Evolutionary conservation across 1,139 yeast species (phyloP).

Genomic region (Pneumocystis carinii): DNA sequence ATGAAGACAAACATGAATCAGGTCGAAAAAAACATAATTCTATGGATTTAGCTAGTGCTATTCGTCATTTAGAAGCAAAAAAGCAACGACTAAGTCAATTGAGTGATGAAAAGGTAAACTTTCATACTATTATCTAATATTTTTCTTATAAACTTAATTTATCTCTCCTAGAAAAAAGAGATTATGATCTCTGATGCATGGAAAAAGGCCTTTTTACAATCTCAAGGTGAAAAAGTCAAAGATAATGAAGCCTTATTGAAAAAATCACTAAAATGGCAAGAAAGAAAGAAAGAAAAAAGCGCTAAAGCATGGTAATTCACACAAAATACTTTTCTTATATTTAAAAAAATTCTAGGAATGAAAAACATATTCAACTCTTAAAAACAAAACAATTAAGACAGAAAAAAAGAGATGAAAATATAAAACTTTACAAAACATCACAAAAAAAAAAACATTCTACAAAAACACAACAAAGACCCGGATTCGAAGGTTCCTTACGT

Average conservation of each 20-base stretch:
- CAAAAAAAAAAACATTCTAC: constrained; percentile 34
- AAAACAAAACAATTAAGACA: constrained; percentile 60
- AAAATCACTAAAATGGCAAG: constrained; percentile 73
- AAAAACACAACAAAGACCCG: constrained; percentile 16
- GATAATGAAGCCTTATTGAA: constrained; percentile 81
- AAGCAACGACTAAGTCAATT: constrained; percentile 46
- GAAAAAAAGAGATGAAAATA: constrained; percentile 80
- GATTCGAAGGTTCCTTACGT: constrained; percentile 14
- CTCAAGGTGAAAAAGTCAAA: constrained; percentile 74
- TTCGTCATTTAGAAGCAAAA: constrained; percentile 58
- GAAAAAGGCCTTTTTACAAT: constrained; percentile 69
- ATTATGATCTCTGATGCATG: constrained; percentile 64
- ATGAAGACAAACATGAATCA: constrained; percentile 64
- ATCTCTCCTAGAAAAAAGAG: constrained; percentile 1
- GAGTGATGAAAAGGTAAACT: constrained; percentile 39
- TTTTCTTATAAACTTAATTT: neutral
- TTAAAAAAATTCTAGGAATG: constrained; percentile 36
- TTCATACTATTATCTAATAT: neutral
- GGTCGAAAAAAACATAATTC: constrained; percentile 64
- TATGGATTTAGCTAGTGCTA: constrained; percentile 74
- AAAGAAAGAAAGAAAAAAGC: constrained; percentile 61
- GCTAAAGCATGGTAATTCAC: constrained; percentile 52
- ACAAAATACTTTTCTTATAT: constrained; percentile 52
- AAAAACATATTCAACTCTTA: constrained; percentile 56
- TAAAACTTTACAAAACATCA: constrained; percentile 64